phyloP scores from a whole-genome alignment of 1,284 basidiomycete species.

The Apiotrichum gamsii region DNA sequence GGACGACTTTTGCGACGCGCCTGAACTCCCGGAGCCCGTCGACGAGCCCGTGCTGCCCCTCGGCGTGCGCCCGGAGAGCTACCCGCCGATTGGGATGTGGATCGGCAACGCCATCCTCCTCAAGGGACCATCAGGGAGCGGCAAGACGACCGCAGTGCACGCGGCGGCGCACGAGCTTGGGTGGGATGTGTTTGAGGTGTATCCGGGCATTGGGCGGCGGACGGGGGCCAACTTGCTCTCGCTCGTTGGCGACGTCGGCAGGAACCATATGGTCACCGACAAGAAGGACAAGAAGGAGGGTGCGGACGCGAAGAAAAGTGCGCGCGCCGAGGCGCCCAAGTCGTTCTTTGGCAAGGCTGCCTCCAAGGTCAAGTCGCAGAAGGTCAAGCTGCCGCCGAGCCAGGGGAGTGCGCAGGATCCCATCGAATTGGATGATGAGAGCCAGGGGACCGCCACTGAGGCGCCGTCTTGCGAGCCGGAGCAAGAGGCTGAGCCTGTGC shows the following conservation, averaged over 20 bases:
- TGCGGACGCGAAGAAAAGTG: background rate
- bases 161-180: slow-evolving; percentile 88
- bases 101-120: slow-evolving; percentile 82
- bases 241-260: slow-evolving; percentile 86
- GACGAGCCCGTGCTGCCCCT: slow-evolving; percentile 21
- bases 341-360: slow-evolving; percentile 4
- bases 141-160: slow-evolving; percentile 89
- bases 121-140: slow-evolving; percentile 71
- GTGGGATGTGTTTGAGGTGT: slow-evolving; percentile 95
- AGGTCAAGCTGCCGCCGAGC: slow-evolving; percentile 1
- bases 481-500: background rate
- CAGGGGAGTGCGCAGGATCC: slow-evolving; percentile 25
- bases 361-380: background rate
- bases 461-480: no score
- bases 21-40: slow-evolving; percentile 20
- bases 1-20: slow-evolving; percentile 22
- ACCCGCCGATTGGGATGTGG: slow-evolving; percentile 25
- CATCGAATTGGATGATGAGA: slow-evolving; percentile 22
- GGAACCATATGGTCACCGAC: slow-evolving; percentile 69
- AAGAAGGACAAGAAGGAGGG: slow-evolving; percentile 7
- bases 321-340: background rate
- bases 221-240: slow-evolving; percentile 70
- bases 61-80: slow-evolving; percentile 21
- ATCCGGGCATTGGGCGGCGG: slow-evolving; percentile 86
- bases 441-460: background rate